Base-by-base conservation (phyloP, 139 green algal genomes). In the Micractinium sp. region DNA sequence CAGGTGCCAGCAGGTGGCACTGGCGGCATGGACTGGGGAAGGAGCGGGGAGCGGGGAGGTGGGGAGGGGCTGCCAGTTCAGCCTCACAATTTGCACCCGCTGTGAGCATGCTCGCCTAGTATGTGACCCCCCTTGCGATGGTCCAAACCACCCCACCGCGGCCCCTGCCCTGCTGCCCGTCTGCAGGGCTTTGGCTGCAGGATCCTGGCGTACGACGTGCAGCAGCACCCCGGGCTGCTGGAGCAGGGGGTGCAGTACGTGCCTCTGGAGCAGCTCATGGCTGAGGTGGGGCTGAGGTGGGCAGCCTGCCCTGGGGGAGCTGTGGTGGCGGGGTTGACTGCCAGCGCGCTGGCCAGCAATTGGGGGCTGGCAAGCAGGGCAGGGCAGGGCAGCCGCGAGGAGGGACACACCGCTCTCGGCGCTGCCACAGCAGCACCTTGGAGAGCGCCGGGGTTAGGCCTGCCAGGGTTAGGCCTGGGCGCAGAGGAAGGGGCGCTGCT, bases 151-250 rank as follows among this genome's bases (percentile, higher is more conserved):
- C 23, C 73, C 4, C 14, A 80, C 33, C 39, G n/a, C 38, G 76
- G 20, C 22, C 56, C 35, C 56, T 7, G 22, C 33, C 33, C 25
- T 2, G 61, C 18, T 29, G 23, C 16, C 16, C 18, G 82, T 0
- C 38, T 88, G 25, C 81, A 88, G 82, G 90, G 90, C 36, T 93
- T 93, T 80, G 87, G 67, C n/a, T 85, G 90, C 35, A 81, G 31
- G 18, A 67, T 93, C 15, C 81, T 93, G 71, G 90, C 90, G 18
- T 85, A 90, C 35, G 90, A 93, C 36, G 53, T 91, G 19, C 78
- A 90, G 0, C 53, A 75, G 67, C 84, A 31, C 29, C 67, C 89
- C 15, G 66, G 76, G 20, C 87, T 89, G 1, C 83, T 53, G 56
- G 53, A 61, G n/a, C 47, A 60, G 76, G 90, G 90, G n/a, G 90